These are phyloP conservation scores for Monilinia aucupariae DNA, from an alignment of 2,329 filamentous ascomycete species.

Conservation along the genomic window DNA sequence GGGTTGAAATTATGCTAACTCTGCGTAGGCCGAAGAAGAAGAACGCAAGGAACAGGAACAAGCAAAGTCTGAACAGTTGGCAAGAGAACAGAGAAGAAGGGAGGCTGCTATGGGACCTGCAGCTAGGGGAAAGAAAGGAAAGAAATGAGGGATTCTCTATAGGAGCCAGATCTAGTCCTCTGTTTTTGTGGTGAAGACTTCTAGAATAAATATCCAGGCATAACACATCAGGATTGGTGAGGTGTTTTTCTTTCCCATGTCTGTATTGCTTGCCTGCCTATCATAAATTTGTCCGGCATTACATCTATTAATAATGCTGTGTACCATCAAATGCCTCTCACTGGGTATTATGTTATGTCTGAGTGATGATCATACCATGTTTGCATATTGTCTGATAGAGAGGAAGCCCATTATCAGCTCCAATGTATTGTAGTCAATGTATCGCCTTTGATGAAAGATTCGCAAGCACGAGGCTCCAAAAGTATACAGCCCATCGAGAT, in stretches of 20 bases:
- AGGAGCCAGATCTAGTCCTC: neutral
- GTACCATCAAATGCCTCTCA: neutral
- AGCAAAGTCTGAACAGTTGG: slow-evolving; percentile 43
- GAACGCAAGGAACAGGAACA: slow-evolving; percentile 38
- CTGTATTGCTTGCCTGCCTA: neutral
- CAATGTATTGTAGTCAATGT: no score
- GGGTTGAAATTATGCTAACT: slow-evolving; percentile 21
- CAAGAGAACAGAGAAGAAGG: slow-evolving; percentile 41
- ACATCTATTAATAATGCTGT: neutral
- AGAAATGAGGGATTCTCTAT: slow-evolving; percentile 3
- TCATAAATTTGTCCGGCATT: neutral
- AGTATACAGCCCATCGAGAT: neutral
- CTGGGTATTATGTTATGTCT: neutral
- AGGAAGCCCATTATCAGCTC: neutral
- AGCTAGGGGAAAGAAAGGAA: slow-evolving; percentile 14
- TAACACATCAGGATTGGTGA: neutral
- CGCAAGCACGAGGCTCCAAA: no score
- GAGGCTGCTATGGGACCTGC: slow-evolving; percentile 31
- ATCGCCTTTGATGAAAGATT: no score
- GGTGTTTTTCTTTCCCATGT: neutral
- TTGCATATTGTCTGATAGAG: neutral
- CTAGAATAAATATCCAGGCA: neutral
- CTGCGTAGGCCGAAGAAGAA: slow-evolving; percentile 36
- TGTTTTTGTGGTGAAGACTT: slow-evolving; percentile 3
- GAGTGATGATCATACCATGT: neutral